Conservation (phyloP, 2,329 filamentous ascomycete species). For the Fusarium bactridioides region DNA sequence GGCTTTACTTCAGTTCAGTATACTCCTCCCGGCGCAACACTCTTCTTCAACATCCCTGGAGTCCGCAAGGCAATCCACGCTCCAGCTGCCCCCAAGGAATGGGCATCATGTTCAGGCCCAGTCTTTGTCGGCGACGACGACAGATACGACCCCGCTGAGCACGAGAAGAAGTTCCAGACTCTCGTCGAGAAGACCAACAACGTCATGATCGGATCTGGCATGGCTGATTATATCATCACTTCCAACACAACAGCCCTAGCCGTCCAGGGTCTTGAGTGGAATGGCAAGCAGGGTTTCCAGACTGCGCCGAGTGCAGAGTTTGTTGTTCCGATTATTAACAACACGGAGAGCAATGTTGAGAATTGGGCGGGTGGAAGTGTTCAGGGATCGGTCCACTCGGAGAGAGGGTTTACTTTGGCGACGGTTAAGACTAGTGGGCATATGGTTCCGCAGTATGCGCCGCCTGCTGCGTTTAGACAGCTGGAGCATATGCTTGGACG, state of each 20-base stretch:
- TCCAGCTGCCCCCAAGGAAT: neutral
- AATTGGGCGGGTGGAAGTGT: constrained; percentile 18
- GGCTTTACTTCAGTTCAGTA: neutral
- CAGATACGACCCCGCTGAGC: neutral
- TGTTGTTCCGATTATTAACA: constrained; percentile 7
- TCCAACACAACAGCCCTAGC: constrained; percentile 7
- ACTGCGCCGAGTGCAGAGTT: neutral
- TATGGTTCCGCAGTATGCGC: constrained; percentile 20
- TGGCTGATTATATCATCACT: constrained; percentile 19
- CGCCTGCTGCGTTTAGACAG: constrained; percentile 10
- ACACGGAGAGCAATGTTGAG: constrained; percentile 3
- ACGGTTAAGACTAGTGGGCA: constrained; percentile 17
- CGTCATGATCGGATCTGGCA: constrained; percentile 4
- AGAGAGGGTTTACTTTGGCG: constrained; percentile 1
- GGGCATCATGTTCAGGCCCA: neutral
- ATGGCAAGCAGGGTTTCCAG: constrained; percentile 13
- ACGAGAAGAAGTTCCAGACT: constrained; percentile 11
- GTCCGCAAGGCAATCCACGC: constrained; percentile 17
- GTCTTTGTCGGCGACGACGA: neutral
- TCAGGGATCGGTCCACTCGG: neutral
- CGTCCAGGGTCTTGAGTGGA: constrained; percentile 1
- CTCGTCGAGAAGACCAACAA: constrained; percentile 15
- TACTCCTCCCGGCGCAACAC: neutral
- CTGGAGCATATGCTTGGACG: constrained; percentile 15
- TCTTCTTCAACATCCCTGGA: constrained; percentile 3